Percentiles rank a stretch among this genome's conserved stretches.
Evolutionary conservation across 352 stramenopile genomes (phyloP).

Genomic region (Phytophthora quininea): DNA sequence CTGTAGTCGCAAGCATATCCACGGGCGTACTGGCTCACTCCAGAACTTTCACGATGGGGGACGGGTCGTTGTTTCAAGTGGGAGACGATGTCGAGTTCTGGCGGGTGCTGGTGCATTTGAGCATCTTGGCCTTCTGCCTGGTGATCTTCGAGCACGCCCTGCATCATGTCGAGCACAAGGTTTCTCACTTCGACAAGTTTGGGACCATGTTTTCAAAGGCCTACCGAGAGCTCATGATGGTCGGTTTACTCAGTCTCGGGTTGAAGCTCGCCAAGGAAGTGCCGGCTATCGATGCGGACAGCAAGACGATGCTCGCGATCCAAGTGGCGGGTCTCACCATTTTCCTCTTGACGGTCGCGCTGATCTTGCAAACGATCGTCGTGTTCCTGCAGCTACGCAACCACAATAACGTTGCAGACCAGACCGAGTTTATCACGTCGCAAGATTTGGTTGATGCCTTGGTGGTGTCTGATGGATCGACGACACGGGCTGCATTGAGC

Average conservation of each 20-base stretch:
- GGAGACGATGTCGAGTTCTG: slow-evolving; percentile 59
- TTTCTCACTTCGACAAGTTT: slow-evolving; percentile 60
- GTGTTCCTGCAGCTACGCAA: slow-evolving; percentile 45
- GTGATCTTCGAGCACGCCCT: slow-evolving; percentile 47
- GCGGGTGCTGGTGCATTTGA: slow-evolving; percentile 48
- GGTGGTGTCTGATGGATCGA: neutral
- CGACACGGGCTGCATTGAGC: neutral
- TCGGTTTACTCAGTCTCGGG: slow-evolving; percentile 53
- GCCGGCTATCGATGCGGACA: slow-evolving; percentile 32
- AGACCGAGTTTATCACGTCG: slow-evolving; percentile 47
- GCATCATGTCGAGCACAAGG: slow-evolving; percentile 47
- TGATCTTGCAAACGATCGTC: slow-evolving; percentile 50
- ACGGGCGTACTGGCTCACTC: neutral
- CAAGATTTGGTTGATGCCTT: slow-evolving; percentile 38
- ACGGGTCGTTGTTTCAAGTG: slow-evolving; percentile 54
- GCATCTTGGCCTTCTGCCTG: slow-evolving; percentile 44
- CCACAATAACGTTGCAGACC: slow-evolving; percentile 44
- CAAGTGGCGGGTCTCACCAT: slow-evolving; percentile 59
- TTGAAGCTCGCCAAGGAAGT: slow-evolving; percentile 57
- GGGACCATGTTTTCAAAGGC: slow-evolving; percentile 67
- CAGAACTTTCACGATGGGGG: slow-evolving; percentile 13
- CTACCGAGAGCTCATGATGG: slow-evolving; percentile 67
- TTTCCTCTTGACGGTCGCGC: slow-evolving; percentile 54
- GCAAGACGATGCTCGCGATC: slow-evolving; percentile 43
- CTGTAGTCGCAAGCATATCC: neutral